These are phyloP conservation scores for Cyberlindnera samutprakarnensis DNA, from an alignment of 805 yeast genomes.

Conservation along the genomic window DNA sequence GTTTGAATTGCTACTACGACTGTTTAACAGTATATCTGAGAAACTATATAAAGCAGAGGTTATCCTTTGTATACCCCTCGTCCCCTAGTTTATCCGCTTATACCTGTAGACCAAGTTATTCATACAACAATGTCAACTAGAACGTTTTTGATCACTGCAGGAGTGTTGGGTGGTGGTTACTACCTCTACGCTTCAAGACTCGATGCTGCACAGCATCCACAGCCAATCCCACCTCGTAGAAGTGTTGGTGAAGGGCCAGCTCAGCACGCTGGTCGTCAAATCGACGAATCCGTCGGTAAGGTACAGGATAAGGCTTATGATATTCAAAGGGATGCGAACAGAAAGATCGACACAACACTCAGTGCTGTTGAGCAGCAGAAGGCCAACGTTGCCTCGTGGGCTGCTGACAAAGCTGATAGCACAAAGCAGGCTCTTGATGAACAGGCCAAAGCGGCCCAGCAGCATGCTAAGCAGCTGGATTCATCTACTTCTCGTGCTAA, in stretches of 20 bases:
- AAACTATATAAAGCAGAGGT: no score
- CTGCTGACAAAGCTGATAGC: conserved; percentile 12
- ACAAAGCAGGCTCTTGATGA: conserved; percentile 8
- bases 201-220: conserved; percentile 9
- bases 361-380: conserved; percentile 10
- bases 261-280: conserved; percentile 18
- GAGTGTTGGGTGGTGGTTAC: conserved; percentile 19
- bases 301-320: conserved; percentile 12
- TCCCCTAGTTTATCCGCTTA: no score
- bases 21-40: no score
- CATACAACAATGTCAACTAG: conserved; percentile 1
- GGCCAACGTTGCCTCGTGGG: conserved; percentile 15
- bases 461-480: conserved; percentile 15
- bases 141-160: conserved; percentile 3
- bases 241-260: conserved; percentile 15
- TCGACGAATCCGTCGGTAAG: conserved; percentile 17
- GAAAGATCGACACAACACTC: conserved; percentile 12
- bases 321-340: conserved; percentile 14
- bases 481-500: conserved; percentile 9
- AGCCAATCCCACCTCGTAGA: conserved; percentile 4
- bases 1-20: neutral
- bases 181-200: conserved; percentile 19
- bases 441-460: conserved; percentile 12
- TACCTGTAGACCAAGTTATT: no score
- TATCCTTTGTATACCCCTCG: no score